Evolutionary conservation across 2,329 filamentous ascomycete genomes (phyloP), one percentile per base, ranked within the genome.

Genomic region (Neofusicoccum cordaticola): DNA sequence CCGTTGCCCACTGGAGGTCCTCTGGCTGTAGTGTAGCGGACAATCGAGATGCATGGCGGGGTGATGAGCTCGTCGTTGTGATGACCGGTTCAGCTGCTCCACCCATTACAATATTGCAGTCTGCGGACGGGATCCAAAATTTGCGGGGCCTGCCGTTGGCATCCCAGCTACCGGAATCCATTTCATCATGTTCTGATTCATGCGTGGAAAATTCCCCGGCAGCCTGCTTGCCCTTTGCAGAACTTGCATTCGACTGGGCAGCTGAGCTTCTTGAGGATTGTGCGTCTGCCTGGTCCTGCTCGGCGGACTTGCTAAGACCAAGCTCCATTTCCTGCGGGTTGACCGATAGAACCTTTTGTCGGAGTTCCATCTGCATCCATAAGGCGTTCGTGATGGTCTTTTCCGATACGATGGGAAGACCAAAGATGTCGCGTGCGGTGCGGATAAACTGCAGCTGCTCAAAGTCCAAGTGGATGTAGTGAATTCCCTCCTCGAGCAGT

Each of bases 401-500:
- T 60, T 86, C 84, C 1, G 83, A 82, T 71, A 86, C 78, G 39
- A 86, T 79, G 2, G 83, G 83, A 2, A 85, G 72, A 3, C 84
- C 84, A 53, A 86, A 79, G 13, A 82, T 74, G 68, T 87, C 84
- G 50, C 80, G 79, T 22, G 83, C 78, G 57, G 71, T 75, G 11
- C 80, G 79, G 63, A 86, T 85, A 68, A 81, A 83, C 66, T 86
- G 83, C 8, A 87, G 72, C 66, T 86, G 83, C 68, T 86, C 85
- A 66, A 85, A 86, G 41, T 84, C 81, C 68, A 87, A 79, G 70
- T 87, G 85, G 2, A 86, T 78, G 72, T 86, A 87, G 69, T 86
- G 84, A 8, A 87, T 85, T 0, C 84, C 85, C 72, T 85, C 83
- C 65, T 87, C 84, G 3, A 87, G 74, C 2, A 87, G 73, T 0